phyloP scores from a whole-genome alignment of 2,329 filamentous ascomycete species.

The Sarocladium oryzae region DNA sequence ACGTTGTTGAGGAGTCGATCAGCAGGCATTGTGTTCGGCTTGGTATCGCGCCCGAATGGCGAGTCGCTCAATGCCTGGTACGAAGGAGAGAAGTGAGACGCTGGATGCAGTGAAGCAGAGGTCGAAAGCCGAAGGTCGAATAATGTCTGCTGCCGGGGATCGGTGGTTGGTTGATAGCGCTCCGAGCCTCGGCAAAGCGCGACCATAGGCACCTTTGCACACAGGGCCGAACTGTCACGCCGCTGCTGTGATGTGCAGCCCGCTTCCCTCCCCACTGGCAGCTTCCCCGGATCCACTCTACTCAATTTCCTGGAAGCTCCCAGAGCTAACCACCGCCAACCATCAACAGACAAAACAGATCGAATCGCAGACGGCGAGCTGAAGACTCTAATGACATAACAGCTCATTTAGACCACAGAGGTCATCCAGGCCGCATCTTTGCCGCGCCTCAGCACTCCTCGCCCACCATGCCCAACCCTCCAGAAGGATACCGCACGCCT shows the following conservation, averaged over 20 bases:
- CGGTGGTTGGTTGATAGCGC: not conserved
- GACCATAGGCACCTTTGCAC: not conserved
- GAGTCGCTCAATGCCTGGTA: not conserved
- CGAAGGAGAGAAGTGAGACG: not conserved
- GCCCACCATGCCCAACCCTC: constrained; percentile 24
- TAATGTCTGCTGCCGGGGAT: not conserved
- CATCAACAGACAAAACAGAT: too few species aligned
- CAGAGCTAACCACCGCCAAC: too few species aligned
- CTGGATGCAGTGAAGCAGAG: too few species aligned
- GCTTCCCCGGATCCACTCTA: constrained; percentile 6
- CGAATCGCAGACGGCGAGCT: too few species aligned
- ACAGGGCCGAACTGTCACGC: too few species aligned
- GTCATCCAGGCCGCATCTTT: too few species aligned
- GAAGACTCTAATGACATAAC: too few species aligned
- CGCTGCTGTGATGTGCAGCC: too few species aligned
- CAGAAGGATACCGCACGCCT: constrained; percentile 55
- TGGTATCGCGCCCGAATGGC: not conserved
- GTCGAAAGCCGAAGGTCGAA: not conserved
- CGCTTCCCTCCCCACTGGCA: not conserved
- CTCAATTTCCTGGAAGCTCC: not conserved
- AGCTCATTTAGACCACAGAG: not conserved
- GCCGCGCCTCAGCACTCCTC: not conserved
- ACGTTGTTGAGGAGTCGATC: constrained; percentile 62
- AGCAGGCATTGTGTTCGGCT: constrained; percentile 48
- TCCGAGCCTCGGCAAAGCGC: constrained; percentile 4